Percentiles rank a stretch among this genome's conserved stretches.
These are phyloP conservation scores for Glebionis coronaria DNA, from an alignment of 129 eudicot genomes.

Conservation along the genomic window DNA sequence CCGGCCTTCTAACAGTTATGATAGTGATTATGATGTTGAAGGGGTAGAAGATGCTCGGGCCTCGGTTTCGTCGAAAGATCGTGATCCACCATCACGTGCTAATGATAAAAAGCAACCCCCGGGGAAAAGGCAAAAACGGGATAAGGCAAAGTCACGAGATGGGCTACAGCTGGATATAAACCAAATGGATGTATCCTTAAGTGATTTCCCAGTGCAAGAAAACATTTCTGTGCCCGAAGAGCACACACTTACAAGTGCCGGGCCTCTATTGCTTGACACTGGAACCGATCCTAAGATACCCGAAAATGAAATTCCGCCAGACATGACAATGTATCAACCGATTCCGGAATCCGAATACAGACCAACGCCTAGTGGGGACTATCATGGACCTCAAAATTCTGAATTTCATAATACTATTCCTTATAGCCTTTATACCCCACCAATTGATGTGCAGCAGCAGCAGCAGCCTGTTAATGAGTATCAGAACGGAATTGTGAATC, in stretches of 20 bases:
- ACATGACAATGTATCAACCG: slow-evolving; percentile 34
- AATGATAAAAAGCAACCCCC: slow-evolving; percentile 14
- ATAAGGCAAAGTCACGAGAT: slow-evolving; percentile 19
- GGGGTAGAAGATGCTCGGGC: slow-evolving; percentile 48
- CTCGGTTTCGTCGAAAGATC: slow-evolving; percentile 70
- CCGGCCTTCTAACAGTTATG: slow-evolving; percentile 53
- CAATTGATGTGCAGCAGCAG: slow-evolving; percentile 26
- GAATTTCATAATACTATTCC: slow-evolving; percentile 20
- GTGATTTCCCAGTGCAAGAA: slow-evolving; percentile 22
- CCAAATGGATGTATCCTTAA: slow-evolving; percentile 11
- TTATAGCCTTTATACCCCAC: slow-evolving; percentile 23
- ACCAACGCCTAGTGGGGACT: slow-evolving; percentile 26
- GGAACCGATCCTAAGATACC: slow-evolving; percentile 28
- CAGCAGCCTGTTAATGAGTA: slow-evolving; percentile 28
- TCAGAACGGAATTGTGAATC: slow-evolving; percentile 25
- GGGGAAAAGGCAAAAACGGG: slow-evolving; percentile 32
- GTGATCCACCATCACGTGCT: neutral
- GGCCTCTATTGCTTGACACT: slow-evolving; percentile 23
- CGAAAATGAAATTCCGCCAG: slow-evolving; percentile 21
- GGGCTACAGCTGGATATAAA: slow-evolving; percentile 28
- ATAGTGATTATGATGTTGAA: slow-evolving; percentile 78
- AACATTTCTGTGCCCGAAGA: slow-evolving; percentile 19
- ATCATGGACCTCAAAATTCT: slow-evolving; percentile 32
- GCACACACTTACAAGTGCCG: slow-evolving; percentile 20
- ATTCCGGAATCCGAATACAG: slow-evolving; percentile 40